Conservation (phyloP, 2,329 filamentous ascomycete genomes). For the Drechslerella dactyloides region DNA sequence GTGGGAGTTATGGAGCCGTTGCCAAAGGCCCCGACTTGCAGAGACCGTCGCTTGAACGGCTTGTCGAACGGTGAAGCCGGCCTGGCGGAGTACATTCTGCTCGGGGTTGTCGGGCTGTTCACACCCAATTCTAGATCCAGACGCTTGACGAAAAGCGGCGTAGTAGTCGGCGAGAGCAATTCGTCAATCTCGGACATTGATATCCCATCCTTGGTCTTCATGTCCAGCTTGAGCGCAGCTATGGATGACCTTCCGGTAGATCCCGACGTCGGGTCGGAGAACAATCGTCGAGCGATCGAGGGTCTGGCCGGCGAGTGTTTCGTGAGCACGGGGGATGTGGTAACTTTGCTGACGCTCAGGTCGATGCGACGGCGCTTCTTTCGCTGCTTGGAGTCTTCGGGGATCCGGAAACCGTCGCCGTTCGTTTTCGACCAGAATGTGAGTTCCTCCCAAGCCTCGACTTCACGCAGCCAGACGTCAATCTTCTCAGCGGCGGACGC, state of each 20-base stretch:
- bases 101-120: slow-evolving; percentile 23
- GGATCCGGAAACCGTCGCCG: slow-evolving; percentile 55
- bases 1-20: slow-evolving; percentile 20
- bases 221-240: slow-evolving; percentile 24
- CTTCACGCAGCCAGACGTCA: slow-evolving; percentile 76
- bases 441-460: slow-evolving; percentile 64
- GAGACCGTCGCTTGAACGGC: slow-evolving; percentile 24
- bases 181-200: slow-evolving; percentile 48
- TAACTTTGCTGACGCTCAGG: background rate
- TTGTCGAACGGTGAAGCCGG: slow-evolving; percentile 36
- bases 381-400: slow-evolving; percentile 66
- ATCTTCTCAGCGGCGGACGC: slow-evolving; percentile 74
- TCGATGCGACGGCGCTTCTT: slow-evolving; percentile 59
- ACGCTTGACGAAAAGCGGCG: slow-evolving; percentile 32
- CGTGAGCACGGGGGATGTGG: background rate
- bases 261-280: slow-evolving; percentile 52
- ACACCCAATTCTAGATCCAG: slow-evolving; percentile 31
- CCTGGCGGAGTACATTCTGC: slow-evolving; percentile 17
- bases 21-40: slow-evolving; percentile 25
- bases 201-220: slow-evolving; percentile 37
- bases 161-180: slow-evolving; percentile 35
- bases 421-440: slow-evolving; percentile 59
- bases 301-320: background rate
- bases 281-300: slow-evolving; percentile 52
- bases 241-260: slow-evolving; percentile 27